Evolutionary conservation across 106 monocot species (phyloP), one percentile per base, ranked within the genome.

Genomic region (Iris macrosiphon): DNA sequence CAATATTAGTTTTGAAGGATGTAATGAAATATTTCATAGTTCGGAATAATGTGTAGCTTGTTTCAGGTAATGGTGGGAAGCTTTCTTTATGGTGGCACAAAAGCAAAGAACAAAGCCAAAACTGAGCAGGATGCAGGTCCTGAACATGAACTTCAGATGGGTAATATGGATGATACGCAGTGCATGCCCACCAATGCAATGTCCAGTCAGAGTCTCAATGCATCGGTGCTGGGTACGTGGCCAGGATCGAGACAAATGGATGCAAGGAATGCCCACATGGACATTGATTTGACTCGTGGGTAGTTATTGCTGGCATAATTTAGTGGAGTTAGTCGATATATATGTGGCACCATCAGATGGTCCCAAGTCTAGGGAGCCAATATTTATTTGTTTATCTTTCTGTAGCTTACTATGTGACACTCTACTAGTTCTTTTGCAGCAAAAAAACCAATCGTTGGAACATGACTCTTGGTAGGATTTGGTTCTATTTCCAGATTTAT

Each of bases 61-160:
- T 26, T 66, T 56, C 76, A 92, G 92, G 82, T 92, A 0, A 73
- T 92, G 17, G 79, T 92, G 1, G 92, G 92, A 24, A 92, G 92
- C 50, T 92, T 92, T 48, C 41, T 75, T 12, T 77, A 68, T 62
- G 85, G 75, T 43, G 76, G 82, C 21, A 39, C 59, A 0, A 92
- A 86, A 67, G 32, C 50, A 2, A 87, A 83, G 76, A 57, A 41
- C 12, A 31, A 40, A 38, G 16, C 63, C 29, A 79, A 82, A 45
- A 26, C 38, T 21, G 61, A 50, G 17, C 48, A 55, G 25, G 62
- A 77, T 15, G 55, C 52, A 59, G 61, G 33, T 2, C 21, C 48
- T 16, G 52, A 39, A 37, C 26, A 70, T 62, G 74, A 70, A 25
- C 45, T 32, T 55, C 46, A 21, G 14, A 31, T 17, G 23, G 46